Evolutionary conservation across 2,329 filamentous ascomycete species (phyloP).

Genomic region (Plenodomus lindquistii): DNA sequence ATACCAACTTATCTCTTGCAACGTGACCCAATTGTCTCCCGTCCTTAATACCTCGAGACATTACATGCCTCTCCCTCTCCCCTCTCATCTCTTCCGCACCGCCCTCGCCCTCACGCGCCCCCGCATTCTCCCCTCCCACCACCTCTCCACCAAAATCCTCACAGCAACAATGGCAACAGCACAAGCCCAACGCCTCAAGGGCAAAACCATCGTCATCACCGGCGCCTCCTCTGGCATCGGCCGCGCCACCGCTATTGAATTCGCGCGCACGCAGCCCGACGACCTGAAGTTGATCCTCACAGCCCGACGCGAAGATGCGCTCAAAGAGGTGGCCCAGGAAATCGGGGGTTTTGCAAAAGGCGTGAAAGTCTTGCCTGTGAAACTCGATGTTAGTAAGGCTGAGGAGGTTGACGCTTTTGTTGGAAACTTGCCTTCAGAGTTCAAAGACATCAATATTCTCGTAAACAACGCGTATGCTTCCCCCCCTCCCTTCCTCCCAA

Average conservation of each 20-base stretch:
- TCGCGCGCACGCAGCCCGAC: constrained; percentile 80
- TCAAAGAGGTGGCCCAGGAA: constrained; percentile 75
- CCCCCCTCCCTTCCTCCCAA: background rate
- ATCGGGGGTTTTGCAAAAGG: constrained; percentile 75
- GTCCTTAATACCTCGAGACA: constrained; percentile 5
- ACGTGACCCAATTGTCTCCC: background rate
- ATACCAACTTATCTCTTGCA: constrained; percentile 5
- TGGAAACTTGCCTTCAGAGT: constrained; percentile 74
- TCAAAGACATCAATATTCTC: constrained; percentile 80
- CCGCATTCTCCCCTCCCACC: constrained; percentile 10
- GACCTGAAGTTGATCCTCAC: constrained; percentile 84
- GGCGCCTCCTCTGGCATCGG: constrained; percentile 95
- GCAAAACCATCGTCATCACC: constrained; percentile 91
- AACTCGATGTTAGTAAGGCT: constrained; percentile 84
- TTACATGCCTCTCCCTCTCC: constrained; percentile 29
- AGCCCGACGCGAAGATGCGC: constrained; percentile 78
- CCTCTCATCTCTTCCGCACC: constrained; percentile 19
- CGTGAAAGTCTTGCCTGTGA: constrained; percentile 76
- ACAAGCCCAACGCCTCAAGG: constrained; percentile 79
- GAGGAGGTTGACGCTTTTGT: constrained; percentile 76
- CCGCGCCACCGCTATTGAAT: constrained; percentile 80
- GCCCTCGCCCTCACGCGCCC: constrained; percentile 15
- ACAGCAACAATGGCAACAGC: constrained; percentile 67
- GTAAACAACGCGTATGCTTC: constrained; percentile 65
- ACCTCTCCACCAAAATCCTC: constrained; percentile 13